These are phyloP conservation scores for Isoetes engelmannii DNA, from an alignment of 83 land plant species.

Conservation along the genomic window DNA sequence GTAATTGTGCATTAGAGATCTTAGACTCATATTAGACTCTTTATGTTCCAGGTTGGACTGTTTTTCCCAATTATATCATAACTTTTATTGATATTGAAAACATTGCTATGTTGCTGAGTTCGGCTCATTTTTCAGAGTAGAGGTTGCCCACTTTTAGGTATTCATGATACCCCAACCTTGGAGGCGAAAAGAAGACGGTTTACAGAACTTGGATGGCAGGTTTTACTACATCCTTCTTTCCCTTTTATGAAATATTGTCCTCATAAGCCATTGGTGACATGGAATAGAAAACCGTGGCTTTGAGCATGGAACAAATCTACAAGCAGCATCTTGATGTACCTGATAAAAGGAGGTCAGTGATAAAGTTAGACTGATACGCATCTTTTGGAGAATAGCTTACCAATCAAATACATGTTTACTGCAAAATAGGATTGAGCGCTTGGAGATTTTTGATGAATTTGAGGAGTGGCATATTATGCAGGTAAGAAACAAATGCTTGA, in stretches of 20 bases:
- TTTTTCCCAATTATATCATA: neutral
- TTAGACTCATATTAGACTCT: neutral
- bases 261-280: neutral
- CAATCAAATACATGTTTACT: neutral
- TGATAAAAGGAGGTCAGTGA: constrained; percentile 55
- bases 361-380: no score
- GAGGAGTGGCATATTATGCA: constrained; percentile 98
- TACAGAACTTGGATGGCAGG: constrained; percentile 88
- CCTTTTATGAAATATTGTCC: neutral
- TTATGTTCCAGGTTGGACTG: neutral
- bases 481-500: constrained; percentile 23
- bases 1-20: constrained; percentile 30
- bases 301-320: constrained; percentile 76
- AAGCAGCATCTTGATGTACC: constrained; percentile 47
- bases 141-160: constrained; percentile 77
- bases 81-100: no score
- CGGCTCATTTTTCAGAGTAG: constrained; percentile 51
- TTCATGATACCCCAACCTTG: constrained; percentile 80
- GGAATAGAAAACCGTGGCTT: constrained; percentile 58
- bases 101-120: neutral
- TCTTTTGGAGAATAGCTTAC: no score
- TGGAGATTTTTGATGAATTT: constrained; percentile 88
- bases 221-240: constrained; percentile 11
- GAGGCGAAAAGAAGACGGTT: constrained; percentile 70
- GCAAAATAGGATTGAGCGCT: constrained; percentile 65